These are phyloP conservation scores for Eucalyptus lansdowneana DNA, from an alignment of 345 rosid species.

Conservation along the genomic window DNA sequence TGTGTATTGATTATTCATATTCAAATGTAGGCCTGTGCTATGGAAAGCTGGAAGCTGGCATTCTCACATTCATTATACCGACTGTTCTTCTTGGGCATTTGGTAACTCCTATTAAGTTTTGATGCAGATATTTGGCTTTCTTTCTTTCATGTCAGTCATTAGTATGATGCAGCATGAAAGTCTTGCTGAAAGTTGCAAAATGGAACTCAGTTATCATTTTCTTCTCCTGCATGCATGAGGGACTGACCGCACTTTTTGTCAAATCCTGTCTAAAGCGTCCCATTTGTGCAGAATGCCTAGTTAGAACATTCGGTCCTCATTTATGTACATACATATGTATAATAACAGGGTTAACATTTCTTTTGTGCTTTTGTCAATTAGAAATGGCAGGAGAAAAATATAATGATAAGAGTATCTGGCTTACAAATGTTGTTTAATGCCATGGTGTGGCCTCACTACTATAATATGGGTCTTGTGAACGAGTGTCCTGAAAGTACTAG, in stretches of 20 bases:
- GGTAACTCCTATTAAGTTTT: slow-evolving; percentile 25
- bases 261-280: not conserved
- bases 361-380: not conserved
- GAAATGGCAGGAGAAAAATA: not conserved
- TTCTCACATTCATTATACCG: slow-evolving; percentile 84
- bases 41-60: slow-evolving; percentile 90
- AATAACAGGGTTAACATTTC: not conserved
- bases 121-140: not conserved
- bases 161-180: not conserved
- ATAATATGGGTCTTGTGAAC: not conserved
- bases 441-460: not conserved
- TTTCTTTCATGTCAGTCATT: not conserved
- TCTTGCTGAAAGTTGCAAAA: not conserved
- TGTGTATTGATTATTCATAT: not conserved
- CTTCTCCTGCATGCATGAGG: not conserved
- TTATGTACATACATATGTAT: not conserved
- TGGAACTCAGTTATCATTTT: not conserved
- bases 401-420: not conserved
- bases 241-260: not conserved
- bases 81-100: slow-evolving; percentile 77
- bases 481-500: not conserved
- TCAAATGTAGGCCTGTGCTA: slow-evolving; percentile 65
- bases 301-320: not conserved
- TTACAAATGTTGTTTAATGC: not conserved
- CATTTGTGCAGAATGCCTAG: not conserved